Conservation (phyloP, 345 rosid genomes). For the Aethionema arabicum region DNA sequence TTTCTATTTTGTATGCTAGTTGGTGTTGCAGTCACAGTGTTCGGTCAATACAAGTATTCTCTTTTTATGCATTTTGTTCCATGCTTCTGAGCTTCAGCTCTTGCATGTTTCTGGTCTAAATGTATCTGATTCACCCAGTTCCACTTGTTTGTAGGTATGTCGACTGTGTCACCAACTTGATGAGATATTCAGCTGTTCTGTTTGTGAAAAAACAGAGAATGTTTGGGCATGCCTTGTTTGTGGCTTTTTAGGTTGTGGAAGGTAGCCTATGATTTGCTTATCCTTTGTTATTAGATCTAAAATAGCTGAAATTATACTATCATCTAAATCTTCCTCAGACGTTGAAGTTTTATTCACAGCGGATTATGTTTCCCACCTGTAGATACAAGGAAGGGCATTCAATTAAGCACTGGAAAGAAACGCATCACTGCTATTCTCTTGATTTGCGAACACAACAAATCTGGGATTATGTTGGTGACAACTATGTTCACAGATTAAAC, state of each 20-base stretch:
- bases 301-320: conserved; percentile 6
- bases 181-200: conserved; percentile 72
- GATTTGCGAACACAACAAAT: conserved; percentile 88
- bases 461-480: conserved; percentile 98
- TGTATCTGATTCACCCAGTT: not conserved
- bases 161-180: conserved; percentile 87
- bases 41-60: not conserved
- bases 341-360: conserved; percentile 2
- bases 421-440: conserved; percentile 85
- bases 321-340: conserved; percentile 1
- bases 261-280: conserved; percentile 45
- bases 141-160: conserved; percentile 60
- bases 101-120: conserved; percentile 22
- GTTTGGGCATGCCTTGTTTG: conserved; percentile 93
- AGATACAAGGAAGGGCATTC: conserved; percentile 97
- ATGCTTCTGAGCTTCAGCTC: not conserved
- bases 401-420: conserved; percentile 85
- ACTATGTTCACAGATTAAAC: conserved; percentile 86
- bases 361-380: conserved; percentile 22
- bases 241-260: conserved; percentile 95
- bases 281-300: not conserved
- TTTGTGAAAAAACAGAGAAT: conserved; percentile 73
- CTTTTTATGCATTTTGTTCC: not conserved
- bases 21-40: not conserved
- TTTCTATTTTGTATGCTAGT: not conserved